Evolutionary conservation across 164 flowering plant species (phyloP), one percentile per base, ranked within the genome.

Genomic region (Dillenia turbinata): DNA sequence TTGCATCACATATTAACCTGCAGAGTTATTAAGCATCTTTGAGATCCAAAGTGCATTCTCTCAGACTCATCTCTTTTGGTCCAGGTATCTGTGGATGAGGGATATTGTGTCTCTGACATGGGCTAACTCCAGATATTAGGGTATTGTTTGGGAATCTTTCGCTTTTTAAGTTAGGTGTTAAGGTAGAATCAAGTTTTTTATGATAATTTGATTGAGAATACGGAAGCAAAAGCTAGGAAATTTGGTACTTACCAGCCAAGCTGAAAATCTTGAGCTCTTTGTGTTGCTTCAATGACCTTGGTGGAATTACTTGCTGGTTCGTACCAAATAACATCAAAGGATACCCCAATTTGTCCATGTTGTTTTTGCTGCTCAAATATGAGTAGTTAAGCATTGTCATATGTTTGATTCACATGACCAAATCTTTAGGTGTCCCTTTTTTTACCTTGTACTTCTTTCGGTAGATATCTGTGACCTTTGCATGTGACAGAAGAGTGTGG

Each of bases 191-290:
- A 33, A 33, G 40, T 33, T 33, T 33, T 33, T 33, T 33, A 33
- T 33, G 40, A 33, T 4, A 33, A 33, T 33, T 33, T 33, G 40
- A 33, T 33, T 33, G 40, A 33, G 40, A 33, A 33, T 33, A 33
- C 40, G 4, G 40, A 33, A 33, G 40, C 40, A 44, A 16, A 7
- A 46, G 5, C 40, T 56, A 47, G 55, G 9, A 51, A 5, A 52
- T 16, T 52, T 52, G 9, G 55, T 51, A 46, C 12, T 64, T 80
- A 94, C 98, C 98, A 94, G 55, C 97, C 98, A 62, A 91, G 77
- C 71, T 87, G 86, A 67, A 90, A 93, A 57, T 93, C 97, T 66
- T 81, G 85, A 13, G 98, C 96, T 71, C 96, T 80, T 61, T 85
- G 85, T 44, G 98, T 65, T 14, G 98, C 98, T 59, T 79, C 85